phyloP scores from a whole-genome alignment of 495 filamentous ascomycete species.

The Penicillium silybi region DNA sequence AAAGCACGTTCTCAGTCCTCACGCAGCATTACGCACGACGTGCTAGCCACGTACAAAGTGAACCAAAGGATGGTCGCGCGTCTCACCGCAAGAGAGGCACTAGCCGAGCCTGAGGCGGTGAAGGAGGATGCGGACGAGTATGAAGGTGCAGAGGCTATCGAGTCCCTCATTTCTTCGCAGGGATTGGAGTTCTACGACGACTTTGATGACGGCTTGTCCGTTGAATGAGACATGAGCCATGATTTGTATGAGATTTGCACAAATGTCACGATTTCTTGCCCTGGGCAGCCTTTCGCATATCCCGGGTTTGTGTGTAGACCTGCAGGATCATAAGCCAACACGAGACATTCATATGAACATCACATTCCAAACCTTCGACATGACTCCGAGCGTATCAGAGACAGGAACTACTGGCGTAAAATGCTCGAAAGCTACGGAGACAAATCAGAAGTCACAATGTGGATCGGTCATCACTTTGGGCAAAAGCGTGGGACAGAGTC shows the following conservation, averaged over 20 bases:
- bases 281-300: neutral
- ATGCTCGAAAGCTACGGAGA: neutral
- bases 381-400: no score
- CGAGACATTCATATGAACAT: neutral
- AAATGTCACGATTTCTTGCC: neutral
- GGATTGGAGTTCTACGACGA: neutral
- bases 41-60: slow-evolving; percentile 30
- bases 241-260: neutral
- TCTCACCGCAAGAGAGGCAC: slow-evolving; percentile 17
- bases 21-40: slow-evolving; percentile 24
- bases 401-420: neutral
- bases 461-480: neutral
- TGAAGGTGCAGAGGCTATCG: slow-evolving; percentile 33
- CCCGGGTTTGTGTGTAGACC: no score
- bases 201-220: slow-evolving; percentile 20
- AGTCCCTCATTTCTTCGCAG: slow-evolving; percentile 10
- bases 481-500: neutral
- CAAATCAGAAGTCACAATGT: neutral
- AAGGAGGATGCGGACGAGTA: slow-evolving; percentile 25
- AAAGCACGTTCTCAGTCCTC: slow-evolving; percentile 46
- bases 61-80: slow-evolving; percentile 31
- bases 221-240: slow-evolving; percentile 9
- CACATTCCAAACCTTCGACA: neutral
- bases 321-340: neutral
- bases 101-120: slow-evolving; percentile 8